Evolutionary conservation across 148 eudicot species (phyloP).

Genomic region (Rhododendron simsii): DNA sequence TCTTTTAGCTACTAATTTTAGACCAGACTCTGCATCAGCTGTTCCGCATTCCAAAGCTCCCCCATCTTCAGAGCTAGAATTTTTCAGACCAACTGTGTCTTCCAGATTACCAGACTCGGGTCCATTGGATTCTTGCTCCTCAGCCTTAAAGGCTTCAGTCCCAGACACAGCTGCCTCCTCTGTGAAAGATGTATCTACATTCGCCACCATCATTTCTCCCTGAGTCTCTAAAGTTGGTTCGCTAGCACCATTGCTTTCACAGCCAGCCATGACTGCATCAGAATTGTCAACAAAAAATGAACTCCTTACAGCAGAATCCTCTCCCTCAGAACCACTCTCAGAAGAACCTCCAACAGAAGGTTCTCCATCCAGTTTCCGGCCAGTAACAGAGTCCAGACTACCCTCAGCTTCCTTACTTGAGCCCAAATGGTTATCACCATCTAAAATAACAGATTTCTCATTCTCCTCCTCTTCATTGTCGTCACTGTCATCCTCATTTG

Average conservation of each 20-base stretch:
- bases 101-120: conserved; percentile 4
- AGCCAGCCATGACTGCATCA: conserved; percentile 22
- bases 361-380: conserved; percentile 28
- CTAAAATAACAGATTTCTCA: conserved; percentile 56
- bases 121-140: conserved; percentile 15
- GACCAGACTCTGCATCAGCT: conserved; percentile 28
- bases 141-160: conserved; percentile 15
- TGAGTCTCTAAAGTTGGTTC: conserved; percentile 19
- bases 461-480: conserved; percentile 45
- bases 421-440: conserved; percentile 44
- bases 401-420: conserved; percentile 46
- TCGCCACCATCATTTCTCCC: conserved; percentile 23
- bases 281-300: conserved; percentile 23
- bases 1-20: conserved; percentile 11
- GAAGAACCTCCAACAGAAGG: conserved; percentile 29
- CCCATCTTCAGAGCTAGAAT: conserved; percentile 20
- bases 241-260: conserved; percentile 10
- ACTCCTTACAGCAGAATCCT: conserved; percentile 22
- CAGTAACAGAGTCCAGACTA: conserved; percentile 52
- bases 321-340: conserved; percentile 67
- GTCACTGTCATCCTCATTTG: conserved; percentile 39
- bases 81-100: conserved; percentile 3
- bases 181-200: conserved; percentile 9
- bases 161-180: conserved; percentile 17
- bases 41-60: conserved; percentile 13